Percentiles rank a stretch among this genome's conserved stretches.
Conservation (phyloP, 805 yeast species). For the Nakazawaea sp. region DNA sequence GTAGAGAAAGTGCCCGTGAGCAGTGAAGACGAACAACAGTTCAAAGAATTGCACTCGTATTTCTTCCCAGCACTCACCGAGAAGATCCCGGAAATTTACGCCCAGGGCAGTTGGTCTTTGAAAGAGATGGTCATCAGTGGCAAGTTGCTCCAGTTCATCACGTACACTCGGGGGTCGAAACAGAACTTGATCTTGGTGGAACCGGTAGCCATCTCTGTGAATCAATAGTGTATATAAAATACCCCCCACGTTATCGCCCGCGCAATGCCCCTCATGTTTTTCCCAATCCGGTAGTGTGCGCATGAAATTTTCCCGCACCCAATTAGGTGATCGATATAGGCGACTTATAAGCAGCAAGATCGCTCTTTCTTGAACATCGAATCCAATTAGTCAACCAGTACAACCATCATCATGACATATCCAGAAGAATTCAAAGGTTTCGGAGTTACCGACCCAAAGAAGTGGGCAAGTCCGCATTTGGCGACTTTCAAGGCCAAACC, state of each 20-base stretch:
- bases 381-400: too few relatives aligned
- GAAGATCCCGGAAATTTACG: constrained; percentile 51
- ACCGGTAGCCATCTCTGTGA: constrained; percentile 7
- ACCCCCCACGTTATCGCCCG: too few relatives aligned
- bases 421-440: constrained; percentile 22
- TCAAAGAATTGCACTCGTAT: constrained; percentile 43
- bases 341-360: too few relatives aligned
- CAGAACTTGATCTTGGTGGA: constrained; percentile 7
- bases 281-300: too few relatives aligned
- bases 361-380: too few relatives aligned
- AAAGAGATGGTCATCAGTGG: constrained; percentile 38
- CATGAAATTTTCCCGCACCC: too few relatives aligned
- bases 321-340: too few relatives aligned
- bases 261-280: too few relatives aligned
- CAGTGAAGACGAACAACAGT: constrained; percentile 49
- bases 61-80: constrained; percentile 40
- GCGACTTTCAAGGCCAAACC: constrained; percentile 18
- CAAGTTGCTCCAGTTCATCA: constrained; percentile 23
- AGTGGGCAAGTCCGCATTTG: constrained; percentile 18
- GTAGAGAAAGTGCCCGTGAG: constrained; percentile 29
- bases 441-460: constrained; percentile 17
- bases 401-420: constrained; percentile 15
- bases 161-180: constrained; percentile 19
- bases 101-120: constrained; percentile 40
- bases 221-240: too few relatives aligned